Evolutionary conservation across 2,329 filamentous ascomycete species (phyloP), one percentile per base, ranked within the genome.

Genomic region (Diaporthe aspalathi): DNA sequence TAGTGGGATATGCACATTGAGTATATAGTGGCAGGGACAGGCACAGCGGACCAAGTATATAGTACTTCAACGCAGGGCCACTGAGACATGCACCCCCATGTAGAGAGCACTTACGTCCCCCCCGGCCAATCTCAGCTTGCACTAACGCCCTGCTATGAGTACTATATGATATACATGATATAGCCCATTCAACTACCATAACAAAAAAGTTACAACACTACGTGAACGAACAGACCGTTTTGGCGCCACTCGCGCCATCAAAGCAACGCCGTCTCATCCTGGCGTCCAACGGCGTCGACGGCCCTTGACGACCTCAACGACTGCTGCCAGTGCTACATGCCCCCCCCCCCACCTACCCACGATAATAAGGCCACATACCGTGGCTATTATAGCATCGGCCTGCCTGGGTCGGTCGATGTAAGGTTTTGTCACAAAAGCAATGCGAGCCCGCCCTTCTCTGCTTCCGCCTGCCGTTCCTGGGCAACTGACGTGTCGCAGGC

Each of bases 221-320:
- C 29, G n/a, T 35, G 45, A 24, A 29, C 60, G 50, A 65, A 45
- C 60, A 38, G 60, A 65, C 60, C 60, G 60, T 65, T 65, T 65
- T 65, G 43, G 49, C 60, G 60, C 60, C 60, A 65, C 60, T 50
- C 45, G 60, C 60, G 60, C 60, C 60, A 65, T 24, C n/a, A 47
- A n/a, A n/a, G 45, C 60, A 45, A 50, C 60, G 29, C 45, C 60
- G 29, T 50, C 60, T 65, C 43, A 24, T 22, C 27, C 43, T 65
- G 29, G 60, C 29, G 45, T 65, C 14, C 45, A 49, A 38, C 45
- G 60, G 60, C 60, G 43, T 49, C 29, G n/a, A 11, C 45, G 24
- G 45, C 45, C 60, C 60, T 65, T 32, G 29, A 65, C 43, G 43
- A 50, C 29, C 17, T 50, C 45, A 22, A 35, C 27, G 14, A 32